Evolutionary conservation across 495 filamentous ascomycete genomes (phyloP).

Genomic region (Penicillium manginii): DNA sequence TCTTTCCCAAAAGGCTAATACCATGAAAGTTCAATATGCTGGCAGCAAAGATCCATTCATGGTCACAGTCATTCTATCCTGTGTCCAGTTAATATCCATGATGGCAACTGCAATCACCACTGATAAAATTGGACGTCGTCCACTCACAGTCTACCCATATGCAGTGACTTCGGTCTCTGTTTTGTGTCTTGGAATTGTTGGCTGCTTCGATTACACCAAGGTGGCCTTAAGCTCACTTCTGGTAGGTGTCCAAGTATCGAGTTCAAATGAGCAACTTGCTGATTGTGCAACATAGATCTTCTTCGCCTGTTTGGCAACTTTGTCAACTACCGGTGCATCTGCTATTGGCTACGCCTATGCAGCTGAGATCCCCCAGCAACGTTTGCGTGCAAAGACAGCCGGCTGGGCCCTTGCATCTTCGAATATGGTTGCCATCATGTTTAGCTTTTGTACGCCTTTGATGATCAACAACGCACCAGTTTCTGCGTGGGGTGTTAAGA

Average conservation of each 20-base stretch:
- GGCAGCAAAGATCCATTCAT: conserved; percentile 45
- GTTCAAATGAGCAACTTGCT: not conserved
- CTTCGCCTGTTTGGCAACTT: conserved; percentile 39
- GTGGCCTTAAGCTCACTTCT: conserved; percentile 35
- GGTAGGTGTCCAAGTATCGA: conserved; percentile 11
- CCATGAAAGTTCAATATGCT: conserved; percentile 38
- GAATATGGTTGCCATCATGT: conserved; percentile 44
- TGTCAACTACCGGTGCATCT: conserved; percentile 46
- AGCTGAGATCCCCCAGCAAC: conserved; percentile 42
- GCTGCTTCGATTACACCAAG: conserved; percentile 45
- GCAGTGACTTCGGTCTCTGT: conserved; percentile 41
- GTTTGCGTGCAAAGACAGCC: conserved; percentile 43
- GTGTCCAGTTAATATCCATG: conserved; percentile 45
- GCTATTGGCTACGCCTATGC: conserved; percentile 48
- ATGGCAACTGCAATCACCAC: conserved; percentile 34
- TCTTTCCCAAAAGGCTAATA: not conserved
- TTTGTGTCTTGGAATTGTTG: conserved; percentile 42
- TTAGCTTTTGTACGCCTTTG: conserved; percentile 46
- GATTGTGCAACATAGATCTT: conserved; percentile 28
- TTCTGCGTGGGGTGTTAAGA: conserved; percentile 45
- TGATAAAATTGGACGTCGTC: conserved; percentile 43
- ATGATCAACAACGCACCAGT: conserved; percentile 43
- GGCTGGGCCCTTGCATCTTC: conserved; percentile 42
- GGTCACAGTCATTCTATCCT: conserved; percentile 46
- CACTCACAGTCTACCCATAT: conserved; percentile 43